Percentiles rank a stretch among this genome's conserved stretches.
Conservation (phyloP, 495 filamentous ascomycete species). For the Astrothelium macrocarpum region DNA sequence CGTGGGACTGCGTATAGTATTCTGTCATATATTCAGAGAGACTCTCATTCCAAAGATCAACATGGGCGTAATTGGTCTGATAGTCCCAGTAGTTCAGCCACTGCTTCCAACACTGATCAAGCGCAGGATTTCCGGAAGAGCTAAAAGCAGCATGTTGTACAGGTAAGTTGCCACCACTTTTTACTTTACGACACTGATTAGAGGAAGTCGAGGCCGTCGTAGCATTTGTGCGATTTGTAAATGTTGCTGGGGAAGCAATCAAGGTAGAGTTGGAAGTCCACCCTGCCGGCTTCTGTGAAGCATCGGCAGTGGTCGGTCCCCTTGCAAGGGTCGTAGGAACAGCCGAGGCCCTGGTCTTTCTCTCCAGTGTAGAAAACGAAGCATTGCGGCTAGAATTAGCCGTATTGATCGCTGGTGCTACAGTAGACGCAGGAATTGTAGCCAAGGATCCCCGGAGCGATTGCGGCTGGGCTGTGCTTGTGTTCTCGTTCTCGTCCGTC, state of each 20-base stretch:
- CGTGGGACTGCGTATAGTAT: neutral
- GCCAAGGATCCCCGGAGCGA: neutral
- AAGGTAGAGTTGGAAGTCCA: neutral
- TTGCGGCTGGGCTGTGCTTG: neutral
- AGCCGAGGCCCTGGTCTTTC: neutral
- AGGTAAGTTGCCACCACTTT: neutral
- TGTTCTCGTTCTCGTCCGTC: neutral
- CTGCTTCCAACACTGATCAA: neutral
- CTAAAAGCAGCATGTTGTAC: neutral
- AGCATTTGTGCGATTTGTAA: neutral
- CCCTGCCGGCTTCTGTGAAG: neutral
- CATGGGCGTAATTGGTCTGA: neutral
- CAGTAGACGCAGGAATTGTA: neutral
- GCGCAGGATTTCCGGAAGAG: neutral
- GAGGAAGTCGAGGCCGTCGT: neutral
- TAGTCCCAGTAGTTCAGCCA: neutral
- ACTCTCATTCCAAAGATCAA: neutral
- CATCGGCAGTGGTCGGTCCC: neutral
- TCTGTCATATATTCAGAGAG: neutral
- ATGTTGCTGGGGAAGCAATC: neutral
- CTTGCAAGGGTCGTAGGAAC: neutral
- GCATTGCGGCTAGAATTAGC: neutral
- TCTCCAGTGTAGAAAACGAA: neutral
- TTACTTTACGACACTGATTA: neutral
- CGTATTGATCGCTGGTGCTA: neutral